Evolutionary conservation across 2,329 filamentous ascomycete species (phyloP).

Genomic region (Apiospora rasikravindrae): DNA sequence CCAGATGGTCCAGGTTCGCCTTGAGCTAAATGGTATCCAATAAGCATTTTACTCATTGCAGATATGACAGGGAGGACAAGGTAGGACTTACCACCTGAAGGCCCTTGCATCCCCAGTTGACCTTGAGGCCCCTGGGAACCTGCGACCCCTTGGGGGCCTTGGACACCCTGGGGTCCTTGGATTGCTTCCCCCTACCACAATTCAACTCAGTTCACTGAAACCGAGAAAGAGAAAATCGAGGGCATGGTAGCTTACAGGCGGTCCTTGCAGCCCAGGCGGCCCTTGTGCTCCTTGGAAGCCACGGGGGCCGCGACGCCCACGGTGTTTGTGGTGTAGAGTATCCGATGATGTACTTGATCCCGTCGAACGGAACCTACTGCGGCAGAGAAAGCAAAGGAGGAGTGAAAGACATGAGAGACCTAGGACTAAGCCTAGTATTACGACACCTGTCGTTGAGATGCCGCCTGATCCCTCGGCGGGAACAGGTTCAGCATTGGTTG

Average conservation of each 20-base stretch:
- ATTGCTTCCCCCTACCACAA: background rate
- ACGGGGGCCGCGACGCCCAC: background rate
- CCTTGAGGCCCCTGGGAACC: background rate
- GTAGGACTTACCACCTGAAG: background rate
- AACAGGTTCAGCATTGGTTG: background rate
- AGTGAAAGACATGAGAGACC: background rate
- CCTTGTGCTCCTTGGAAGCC: background rate
- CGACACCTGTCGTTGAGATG: background rate
- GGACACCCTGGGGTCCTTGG: background rate
- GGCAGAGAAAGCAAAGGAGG: background rate
- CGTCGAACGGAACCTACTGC: background rate
- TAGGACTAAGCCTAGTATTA: background rate
- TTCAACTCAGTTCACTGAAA: background rate
- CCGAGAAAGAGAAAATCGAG: background rate
- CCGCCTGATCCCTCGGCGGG: background rate
- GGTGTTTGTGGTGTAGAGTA: no score
- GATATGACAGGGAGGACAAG: background rate
- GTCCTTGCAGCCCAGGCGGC: background rate
- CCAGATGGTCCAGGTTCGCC: background rate
- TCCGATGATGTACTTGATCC: background rate
- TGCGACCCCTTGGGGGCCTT: background rate
- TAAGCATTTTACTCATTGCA: background rate
- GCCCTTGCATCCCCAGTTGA: background rate
- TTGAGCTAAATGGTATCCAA: background rate
- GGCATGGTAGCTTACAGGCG: background rate